Percentiles rank a stretch among this genome's conserved stretches.
Evolutionary conservation across 2,329 filamentous ascomycete genomes (phyloP).

Genomic region (Calonectria hongkongensis): DNA sequence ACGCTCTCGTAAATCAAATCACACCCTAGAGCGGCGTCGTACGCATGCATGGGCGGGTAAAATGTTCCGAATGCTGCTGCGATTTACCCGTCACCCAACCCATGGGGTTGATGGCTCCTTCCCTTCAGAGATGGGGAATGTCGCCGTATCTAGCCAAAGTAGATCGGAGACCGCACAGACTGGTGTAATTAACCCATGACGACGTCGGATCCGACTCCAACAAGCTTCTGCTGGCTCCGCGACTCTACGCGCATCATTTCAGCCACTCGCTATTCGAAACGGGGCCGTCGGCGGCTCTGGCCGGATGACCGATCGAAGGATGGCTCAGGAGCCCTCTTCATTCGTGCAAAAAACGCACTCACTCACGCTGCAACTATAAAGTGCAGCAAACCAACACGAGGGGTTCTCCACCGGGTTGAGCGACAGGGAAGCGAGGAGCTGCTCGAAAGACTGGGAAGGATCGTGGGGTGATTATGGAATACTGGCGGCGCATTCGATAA

Average conservation of each 20-base stretch:
- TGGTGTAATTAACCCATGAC: conserved; percentile 30
- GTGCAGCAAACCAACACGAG: conserved; percentile 27
- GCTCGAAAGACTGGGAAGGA: conserved; percentile 34
- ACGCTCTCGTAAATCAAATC: background rate
- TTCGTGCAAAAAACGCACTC: conserved; percentile 47
- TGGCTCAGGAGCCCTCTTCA: conserved; percentile 33
- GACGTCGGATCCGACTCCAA: conserved; percentile 1
- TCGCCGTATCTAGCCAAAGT: background rate
- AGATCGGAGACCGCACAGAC: conserved; percentile 25
- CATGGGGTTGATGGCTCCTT: background rate
- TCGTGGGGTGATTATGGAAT: conserved; percentile 48
- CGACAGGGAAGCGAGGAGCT: conserved; percentile 38
- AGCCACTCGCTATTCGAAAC: conserved; percentile 41
- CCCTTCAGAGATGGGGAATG: background rate
- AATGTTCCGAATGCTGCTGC: background rate
- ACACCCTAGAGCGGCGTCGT: background rate
- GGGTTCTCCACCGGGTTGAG: conserved; percentile 39
- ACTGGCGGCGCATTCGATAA: conserved; percentile 32
- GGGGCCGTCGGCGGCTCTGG: conserved; percentile 24
- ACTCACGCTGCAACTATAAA: conserved; percentile 32
- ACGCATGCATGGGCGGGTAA: background rate
- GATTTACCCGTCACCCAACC: conserved; percentile 1
- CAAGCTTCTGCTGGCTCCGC: conserved; percentile 12
- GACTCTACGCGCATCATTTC: conserved; percentile 19
- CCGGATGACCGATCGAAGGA: conserved; percentile 25